Conservation (phyloP, 1,284 basidiomycete genomes). For the Puccinia polysora region DNA sequence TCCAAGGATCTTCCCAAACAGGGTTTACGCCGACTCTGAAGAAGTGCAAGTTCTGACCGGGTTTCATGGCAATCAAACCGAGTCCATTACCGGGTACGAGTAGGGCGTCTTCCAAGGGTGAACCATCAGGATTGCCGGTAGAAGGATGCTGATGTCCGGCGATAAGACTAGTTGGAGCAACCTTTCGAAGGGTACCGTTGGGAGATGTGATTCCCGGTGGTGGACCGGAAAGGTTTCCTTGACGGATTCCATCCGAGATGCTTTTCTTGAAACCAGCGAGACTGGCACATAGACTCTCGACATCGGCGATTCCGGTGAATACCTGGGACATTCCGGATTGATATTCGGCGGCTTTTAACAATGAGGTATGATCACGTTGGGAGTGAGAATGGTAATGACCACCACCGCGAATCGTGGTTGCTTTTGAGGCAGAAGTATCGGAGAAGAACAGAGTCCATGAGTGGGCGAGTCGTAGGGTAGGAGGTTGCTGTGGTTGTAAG, state of each 20-base stretch:
- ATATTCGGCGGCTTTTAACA: slow-evolving; percentile 34
- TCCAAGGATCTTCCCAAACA: slow-evolving; percentile 43
- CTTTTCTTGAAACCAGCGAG: slow-evolving; percentile 21
- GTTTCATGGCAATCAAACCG: slow-evolving; percentile 28
- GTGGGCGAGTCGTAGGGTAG: background rate
- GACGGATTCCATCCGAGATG: slow-evolving; percentile 10
- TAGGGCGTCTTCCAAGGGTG: background rate
- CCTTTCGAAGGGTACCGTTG: background rate
- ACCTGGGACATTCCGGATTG: slow-evolving; percentile 39
- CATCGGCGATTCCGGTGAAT: slow-evolving; percentile 17
- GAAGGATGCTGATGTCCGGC: too few relatives aligned
- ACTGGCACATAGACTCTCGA: slow-evolving; percentile 29
- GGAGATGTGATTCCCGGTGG: background rate
- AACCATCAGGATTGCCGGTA: background rate
- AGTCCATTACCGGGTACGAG: slow-evolving; percentile 23
- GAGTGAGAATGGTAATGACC: slow-evolving; percentile 21
- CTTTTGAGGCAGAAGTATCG: slow-evolving; percentile 33
- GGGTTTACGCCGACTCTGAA: slow-evolving; percentile 36
- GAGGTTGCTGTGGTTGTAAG: background rate
- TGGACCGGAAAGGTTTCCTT: background rate
- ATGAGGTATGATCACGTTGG: slow-evolving; percentile 13
- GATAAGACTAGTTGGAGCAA: too few relatives aligned
- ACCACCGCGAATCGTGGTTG: background rate
- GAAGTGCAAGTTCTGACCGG: slow-evolving; percentile 36
- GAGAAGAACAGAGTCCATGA: slow-evolving; percentile 42